A percentile compares a stretch with the other conserved stretches of the same genome.
These are phyloP conservation scores for Fraxinus ornus DNA, from an alignment of 305 asterid species.

Conservation along the genomic window DNA sequence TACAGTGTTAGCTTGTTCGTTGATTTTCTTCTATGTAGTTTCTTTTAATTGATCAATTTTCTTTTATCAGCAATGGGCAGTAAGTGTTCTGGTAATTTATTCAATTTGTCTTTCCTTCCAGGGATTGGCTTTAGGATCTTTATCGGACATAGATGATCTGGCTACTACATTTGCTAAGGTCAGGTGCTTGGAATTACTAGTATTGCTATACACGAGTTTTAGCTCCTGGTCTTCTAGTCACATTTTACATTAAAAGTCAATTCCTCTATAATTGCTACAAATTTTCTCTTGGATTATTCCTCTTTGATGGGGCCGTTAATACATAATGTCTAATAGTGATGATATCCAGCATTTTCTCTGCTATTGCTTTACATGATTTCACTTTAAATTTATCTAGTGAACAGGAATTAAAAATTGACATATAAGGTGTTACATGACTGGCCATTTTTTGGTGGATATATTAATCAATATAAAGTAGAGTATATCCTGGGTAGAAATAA, in stretches of 20 bases:
- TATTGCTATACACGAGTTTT: not conserved
- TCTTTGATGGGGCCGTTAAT: not conserved
- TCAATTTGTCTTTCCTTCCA: not conserved
- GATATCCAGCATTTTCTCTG: not conserved
- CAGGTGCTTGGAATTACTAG: not conserved
- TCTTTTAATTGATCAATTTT: not conserved
- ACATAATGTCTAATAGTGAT: not conserved
- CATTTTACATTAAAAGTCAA: not conserved
- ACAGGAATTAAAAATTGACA: not conserved
- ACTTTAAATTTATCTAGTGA: not conserved
- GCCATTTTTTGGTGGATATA: not conserved
- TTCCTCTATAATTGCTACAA: not conserved
- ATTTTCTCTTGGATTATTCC: not conserved
- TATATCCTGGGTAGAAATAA: not conserved
- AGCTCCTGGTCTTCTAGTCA: not conserved
- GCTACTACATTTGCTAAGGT: constrained; percentile 16
- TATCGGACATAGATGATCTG: constrained; percentile 14
- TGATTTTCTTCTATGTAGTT: not conserved
- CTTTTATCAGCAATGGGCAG: not conserved
- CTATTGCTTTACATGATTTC: not conserved
- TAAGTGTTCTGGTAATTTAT: not conserved
- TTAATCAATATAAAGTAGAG: not conserved
- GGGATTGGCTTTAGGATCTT: not conserved
- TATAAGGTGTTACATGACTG: not conserved
- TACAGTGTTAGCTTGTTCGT: not conserved